These are phyloP conservation scores for Cochlearia excelsa DNA, from an alignment of 345 rosid genomes.

Conservation along the genomic window DNA sequence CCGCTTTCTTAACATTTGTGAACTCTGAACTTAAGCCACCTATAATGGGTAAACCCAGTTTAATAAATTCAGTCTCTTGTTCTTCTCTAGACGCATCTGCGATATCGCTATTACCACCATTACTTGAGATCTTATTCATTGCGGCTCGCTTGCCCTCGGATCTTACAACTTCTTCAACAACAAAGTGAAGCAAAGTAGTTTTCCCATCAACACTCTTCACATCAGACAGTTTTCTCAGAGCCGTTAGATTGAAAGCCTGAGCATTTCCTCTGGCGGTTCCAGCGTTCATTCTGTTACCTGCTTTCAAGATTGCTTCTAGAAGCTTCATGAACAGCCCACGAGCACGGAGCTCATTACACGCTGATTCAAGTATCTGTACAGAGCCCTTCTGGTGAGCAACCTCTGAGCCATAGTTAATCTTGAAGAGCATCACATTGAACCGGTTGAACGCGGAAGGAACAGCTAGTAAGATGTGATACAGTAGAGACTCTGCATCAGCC, in stretches of 20 bases:
- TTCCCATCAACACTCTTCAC: conserved; percentile 83
- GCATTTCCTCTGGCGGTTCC: conserved; percentile 92
- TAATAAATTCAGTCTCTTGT: conserved; percentile 51
- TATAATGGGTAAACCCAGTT: conserved; percentile 68
- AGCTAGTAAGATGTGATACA: conserved; percentile 58
- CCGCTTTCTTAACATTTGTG: conserved; percentile 75
- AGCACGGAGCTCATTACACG: conserved; percentile 67
- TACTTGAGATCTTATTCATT: conserved; percentile 45
- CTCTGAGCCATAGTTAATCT: conserved; percentile 58
- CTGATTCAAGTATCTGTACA: conserved; percentile 52
- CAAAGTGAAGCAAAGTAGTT: conserved; percentile 80
- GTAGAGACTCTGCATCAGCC: conserved; percentile 72
- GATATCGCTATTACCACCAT: conserved; percentile 31
- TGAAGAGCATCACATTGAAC: conserved; percentile 70
- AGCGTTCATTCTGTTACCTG: conserved; percentile 92
- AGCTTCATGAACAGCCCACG: conserved; percentile 76
- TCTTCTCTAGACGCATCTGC: conserved; percentile 49
- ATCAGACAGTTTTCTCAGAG: conserved; percentile 74
- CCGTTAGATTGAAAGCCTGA: conserved; percentile 65
- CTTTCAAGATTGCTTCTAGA: conserved; percentile 84
- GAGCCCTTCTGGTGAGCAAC: conserved; percentile 48
- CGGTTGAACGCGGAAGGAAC: conserved; percentile 72
- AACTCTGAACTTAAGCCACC: conserved; percentile 74
- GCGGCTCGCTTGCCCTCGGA: conserved; percentile 74
- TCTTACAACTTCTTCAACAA: conserved; percentile 74